Evolutionary conservation across 2,329 filamentous ascomycete species (phyloP).

Genomic region (Alternaria arborescens): DNA sequence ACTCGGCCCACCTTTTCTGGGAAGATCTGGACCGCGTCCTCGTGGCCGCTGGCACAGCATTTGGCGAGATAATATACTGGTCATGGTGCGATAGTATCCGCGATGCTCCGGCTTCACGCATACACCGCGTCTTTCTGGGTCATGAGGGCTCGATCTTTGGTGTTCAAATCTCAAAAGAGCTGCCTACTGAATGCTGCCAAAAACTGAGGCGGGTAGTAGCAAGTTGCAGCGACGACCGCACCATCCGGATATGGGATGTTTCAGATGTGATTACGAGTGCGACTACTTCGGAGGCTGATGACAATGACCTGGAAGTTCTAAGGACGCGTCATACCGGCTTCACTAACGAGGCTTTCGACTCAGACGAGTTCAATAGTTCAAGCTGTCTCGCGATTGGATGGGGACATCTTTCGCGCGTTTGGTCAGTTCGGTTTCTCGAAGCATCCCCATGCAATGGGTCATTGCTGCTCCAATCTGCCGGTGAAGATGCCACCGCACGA

Average conservation of each 20-base stretch:
- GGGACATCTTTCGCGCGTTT: slow-evolving; percentile 90
- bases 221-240: slow-evolving; percentile 95
- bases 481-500: slow-evolving; percentile 82
- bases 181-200: slow-evolving; percentile 31
- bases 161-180: slow-evolving; percentile 72
- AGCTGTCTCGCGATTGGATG: slow-evolving; percentile 73
- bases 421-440: slow-evolving; percentile 76
- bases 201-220: slow-evolving; percentile 72
- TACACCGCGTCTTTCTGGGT: slow-evolving; percentile 67
- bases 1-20: slow-evolving; percentile 79
- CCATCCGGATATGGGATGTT: slow-evolving; percentile 87
- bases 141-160: slow-evolving; percentile 97
- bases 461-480: slow-evolving; percentile 72
- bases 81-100: slow-evolving; percentile 63
- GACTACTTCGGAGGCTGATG: slow-evolving; percentile 26
- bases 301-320: slow-evolving; percentile 32
- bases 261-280: slow-evolving; percentile 55
- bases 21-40: slow-evolving; percentile 67
- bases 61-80: slow-evolving; percentile 94
- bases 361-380: slow-evolving; percentile 25
- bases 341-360: slow-evolving; percentile 44
- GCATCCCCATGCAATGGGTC: slow-evolving; percentile 48
- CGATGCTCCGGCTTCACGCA: slow-evolving; percentile 40
- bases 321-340: slow-evolving; percentile 56
- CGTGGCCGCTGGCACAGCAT: slow-evolving; percentile 88